Evolutionary conservation across 352 stramenopile species (phyloP), one percentile per base, ranked within the genome.

Genomic region (Phytophthora meadii): DNA sequence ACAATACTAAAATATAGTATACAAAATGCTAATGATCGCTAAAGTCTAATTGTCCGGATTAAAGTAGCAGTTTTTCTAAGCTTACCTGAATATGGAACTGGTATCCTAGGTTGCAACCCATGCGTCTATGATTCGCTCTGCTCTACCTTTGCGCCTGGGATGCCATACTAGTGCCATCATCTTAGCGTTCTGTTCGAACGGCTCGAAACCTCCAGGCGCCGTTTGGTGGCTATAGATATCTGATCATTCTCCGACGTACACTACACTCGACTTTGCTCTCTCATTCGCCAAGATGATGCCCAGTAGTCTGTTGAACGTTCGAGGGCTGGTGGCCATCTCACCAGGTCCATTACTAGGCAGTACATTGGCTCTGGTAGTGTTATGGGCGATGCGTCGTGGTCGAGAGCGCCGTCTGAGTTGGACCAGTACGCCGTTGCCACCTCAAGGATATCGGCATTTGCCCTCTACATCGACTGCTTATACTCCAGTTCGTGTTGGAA

Each of bases 311-410:
- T 17, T 60, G 32, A 47, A 41, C 40, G 7, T 34, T 19, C 36
- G 47, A 14, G 54, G 47, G 1, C 40, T 73, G 8, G 32, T 61
- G 9, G 19, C 27, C 41, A 54, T 73, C 32, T 51, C 60, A 4
- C 65, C 65, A 39, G 59, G 59, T 36, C 54, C 65, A 22, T 58
- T 73, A 27, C 32, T 72, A 28, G 59, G 65, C 34, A 72, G 65
- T 37, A 72, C 65, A 3, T n/a, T 73, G 30, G 65, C 54, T 4
- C 25, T 73, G 5, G 41, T 67, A 22, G 25, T 73, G 11, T 27
- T 73, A 27, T 73, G 65, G 59, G 36, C 36, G 19, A 56, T 73
- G 48, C 65, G 61, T 12, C 59, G 65, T 19, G 19, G 47, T 5
- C 46, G 53, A 22, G 41, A 56, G 30, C 52, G 65, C 19, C 40